phyloP scores from a whole-genome alignment of 352 stramenopile species.

The Phytophthora nicotianae region DNA sequence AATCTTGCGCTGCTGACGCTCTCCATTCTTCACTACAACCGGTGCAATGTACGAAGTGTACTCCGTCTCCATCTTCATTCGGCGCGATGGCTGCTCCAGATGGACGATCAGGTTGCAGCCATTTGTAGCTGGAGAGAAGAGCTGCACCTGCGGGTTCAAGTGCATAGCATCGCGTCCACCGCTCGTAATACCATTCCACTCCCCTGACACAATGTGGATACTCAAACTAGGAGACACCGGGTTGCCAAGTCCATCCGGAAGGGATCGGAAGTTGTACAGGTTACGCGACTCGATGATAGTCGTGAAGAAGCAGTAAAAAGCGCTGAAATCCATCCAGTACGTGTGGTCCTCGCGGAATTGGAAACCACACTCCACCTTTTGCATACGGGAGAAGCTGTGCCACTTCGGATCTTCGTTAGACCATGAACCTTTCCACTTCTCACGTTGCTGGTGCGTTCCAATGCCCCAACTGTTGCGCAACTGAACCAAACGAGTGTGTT shows the following conservation, averaged over 20 bases:
- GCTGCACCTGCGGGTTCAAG: conserved; percentile 85
- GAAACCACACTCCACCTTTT: conserved; percentile 80
- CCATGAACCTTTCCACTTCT: conserved; percentile 77
- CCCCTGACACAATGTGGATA: conserved; percentile 72
- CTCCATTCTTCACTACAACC: conserved; percentile 77
- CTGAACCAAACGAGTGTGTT: conserved; percentile 64
- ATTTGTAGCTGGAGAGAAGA: conserved; percentile 65
- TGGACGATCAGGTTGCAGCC: conserved; percentile 62
- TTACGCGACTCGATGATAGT: conserved; percentile 80
- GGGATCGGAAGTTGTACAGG: conserved; percentile 82
- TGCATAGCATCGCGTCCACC: conserved; percentile 83
- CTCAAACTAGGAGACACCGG: conserved; percentile 60
- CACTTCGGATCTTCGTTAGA: conserved; percentile 73
- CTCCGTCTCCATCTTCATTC: conserved; percentile 75
- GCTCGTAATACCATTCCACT: conserved; percentile 85
- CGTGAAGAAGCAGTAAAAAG: conserved; percentile 83
- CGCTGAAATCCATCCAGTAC: conserved; percentile 84
- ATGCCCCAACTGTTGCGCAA: conserved; percentile 85
- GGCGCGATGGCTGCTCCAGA: conserved; percentile 78
- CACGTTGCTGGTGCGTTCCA: conserved; percentile 57
- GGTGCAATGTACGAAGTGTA: conserved; percentile 81
- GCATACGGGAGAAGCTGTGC: conserved; percentile 69
- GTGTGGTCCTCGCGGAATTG: conserved; percentile 82
- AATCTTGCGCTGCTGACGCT: conserved; percentile 74
- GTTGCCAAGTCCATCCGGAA: conserved; percentile 68